Base-by-base conservation (phyloP, 192 early-diverging fungal genomes). In the Backusella parvicylindrica region DNA sequence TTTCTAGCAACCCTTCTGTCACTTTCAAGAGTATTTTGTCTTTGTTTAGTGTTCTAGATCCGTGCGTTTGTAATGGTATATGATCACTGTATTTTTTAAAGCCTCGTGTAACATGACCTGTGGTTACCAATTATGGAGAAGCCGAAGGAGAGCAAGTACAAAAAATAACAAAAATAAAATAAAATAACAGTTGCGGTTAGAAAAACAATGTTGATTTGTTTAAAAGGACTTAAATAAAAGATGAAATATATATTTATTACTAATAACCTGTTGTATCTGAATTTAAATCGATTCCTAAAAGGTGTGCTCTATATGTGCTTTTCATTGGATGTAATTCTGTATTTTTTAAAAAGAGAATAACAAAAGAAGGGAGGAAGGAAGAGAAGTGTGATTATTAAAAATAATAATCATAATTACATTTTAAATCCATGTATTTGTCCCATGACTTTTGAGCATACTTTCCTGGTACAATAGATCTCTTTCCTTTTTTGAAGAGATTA, bases 1-100 rank as follows among this genome's bases (percentile, higher is more conserved):
- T 93, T 2, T 33, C 21, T 12, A 36, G 11, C n/a, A 38, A 68
- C 11, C 35, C 16, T 33, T 23, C 21, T 9, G 66, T 68, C 35
- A 36, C 35, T 36, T 68, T 68, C 12, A 23, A 18, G 12, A 68
- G 21, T 36, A 68, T 23, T 21, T 23, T 23, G 11, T 68, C 36
- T 3, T 33, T 50, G 83, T 68, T 33, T 68, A 23, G 0, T 36
- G 35, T n/a, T 68, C 33, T 35, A 37, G 33, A 37, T 68, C 53
- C 26, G 12, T 60, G 26, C 21, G 23, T 60, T 12, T 60, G 23
- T 60, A 23, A 26, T 60, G 23, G 23, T 60, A 60, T 60, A 28
- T 38, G 23, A n/a, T 68, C 66, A 38, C 11, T 68, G 9, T 68
- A 68, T 23, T n/a, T 68, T 38, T 23, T 35, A 68, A 68, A 68